phyloP scores from a whole-genome alignment of 2,329 filamentous ascomycete species.

The Didymella pinodella region DNA sequence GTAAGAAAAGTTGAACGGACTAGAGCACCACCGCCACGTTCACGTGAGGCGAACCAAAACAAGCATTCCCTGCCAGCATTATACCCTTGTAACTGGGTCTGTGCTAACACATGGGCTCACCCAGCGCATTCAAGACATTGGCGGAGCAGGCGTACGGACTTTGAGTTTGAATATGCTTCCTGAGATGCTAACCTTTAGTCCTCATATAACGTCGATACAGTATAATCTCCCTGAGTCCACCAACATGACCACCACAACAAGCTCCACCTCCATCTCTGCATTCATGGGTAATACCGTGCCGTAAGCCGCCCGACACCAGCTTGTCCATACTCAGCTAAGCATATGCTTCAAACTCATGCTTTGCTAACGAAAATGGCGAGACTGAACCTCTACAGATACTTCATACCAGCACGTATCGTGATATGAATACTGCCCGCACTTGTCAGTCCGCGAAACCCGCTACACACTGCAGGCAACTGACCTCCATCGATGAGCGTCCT shows the following conservation, averaged over 20 bases:
- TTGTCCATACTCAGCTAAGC: neutral
- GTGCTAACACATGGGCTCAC: neutral
- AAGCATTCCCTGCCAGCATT: neutral
- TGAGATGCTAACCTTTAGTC: neutral
- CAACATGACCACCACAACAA: too few relatives aligned
- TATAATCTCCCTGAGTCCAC: too few relatives aligned
- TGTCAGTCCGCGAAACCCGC: neutral
- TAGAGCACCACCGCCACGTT: neutral
- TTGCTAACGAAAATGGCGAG: neutral
- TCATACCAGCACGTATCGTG: neutral
- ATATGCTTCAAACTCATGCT: too few relatives aligned
- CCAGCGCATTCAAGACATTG: too few relatives aligned
- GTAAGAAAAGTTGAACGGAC: constrained; percentile 1
- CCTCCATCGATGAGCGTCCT: neutral
- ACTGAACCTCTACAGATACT: neutral
- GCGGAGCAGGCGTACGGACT: neutral
- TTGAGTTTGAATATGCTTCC: neutral
- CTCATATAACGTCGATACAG: neutral
- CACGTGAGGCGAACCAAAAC: constrained; percentile 3
- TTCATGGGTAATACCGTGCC: neutral
- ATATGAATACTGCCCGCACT: neutral
- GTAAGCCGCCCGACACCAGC: neutral
- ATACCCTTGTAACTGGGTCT: too few relatives aligned
- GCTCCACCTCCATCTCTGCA: too few relatives aligned
- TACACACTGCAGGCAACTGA: neutral